Evolutionary conservation across 805 yeast species (phyloP).

Genomic region (Yamadazyma tumulicola): DNA sequence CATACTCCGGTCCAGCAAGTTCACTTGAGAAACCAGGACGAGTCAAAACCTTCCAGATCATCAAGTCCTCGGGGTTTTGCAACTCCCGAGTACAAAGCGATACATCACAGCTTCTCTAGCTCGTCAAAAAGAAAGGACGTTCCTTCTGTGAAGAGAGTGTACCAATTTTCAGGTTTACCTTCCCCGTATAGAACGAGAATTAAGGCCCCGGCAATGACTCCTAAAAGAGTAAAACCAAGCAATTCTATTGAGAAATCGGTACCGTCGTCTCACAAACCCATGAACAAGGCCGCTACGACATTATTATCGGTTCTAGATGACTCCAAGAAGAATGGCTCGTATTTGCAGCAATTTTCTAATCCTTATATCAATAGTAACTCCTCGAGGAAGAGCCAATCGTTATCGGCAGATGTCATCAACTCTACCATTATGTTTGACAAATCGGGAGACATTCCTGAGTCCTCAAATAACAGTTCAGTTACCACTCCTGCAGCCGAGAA

Average conservation of each 20-base stretch:
- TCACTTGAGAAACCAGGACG: slow-evolving; percentile 16
- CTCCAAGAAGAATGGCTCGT: slow-evolving; percentile 4
- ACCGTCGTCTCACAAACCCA: slow-evolving; percentile 7
- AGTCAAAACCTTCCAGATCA: slow-evolving; percentile 14
- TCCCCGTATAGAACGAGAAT: slow-evolving; percentile 42
- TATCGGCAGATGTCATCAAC: slow-evolving; percentile 36
- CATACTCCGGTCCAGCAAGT: slow-evolving; percentile 29
- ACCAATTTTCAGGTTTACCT: slow-evolving; percentile 44
- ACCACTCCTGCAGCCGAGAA: slow-evolving; percentile 11
- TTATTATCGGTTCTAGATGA: slow-evolving; percentile 37
- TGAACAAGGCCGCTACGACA: slow-evolving; percentile 31
- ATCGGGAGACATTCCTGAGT: slow-evolving; percentile 12
- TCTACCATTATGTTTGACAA: slow-evolving; percentile 34
- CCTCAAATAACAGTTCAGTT: slow-evolving; percentile 11
- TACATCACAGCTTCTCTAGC: slow-evolving; percentile 23
- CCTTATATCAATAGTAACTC: slow-evolving; percentile 14
- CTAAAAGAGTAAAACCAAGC: slow-evolving; percentile 7
- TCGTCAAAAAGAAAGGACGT: slow-evolving; percentile 12
- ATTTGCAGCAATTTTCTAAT: slow-evolving; percentile 31
- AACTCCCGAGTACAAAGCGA: slow-evolving; percentile 39
- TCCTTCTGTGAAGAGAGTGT: slow-evolving; percentile 39
- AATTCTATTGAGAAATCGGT: slow-evolving; percentile 4
- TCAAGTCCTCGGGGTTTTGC: slow-evolving; percentile 12
- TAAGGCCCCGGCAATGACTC: slow-evolving; percentile 22
- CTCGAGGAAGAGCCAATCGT: slow-evolving; percentile 7